A percentile compares a stretch with the other conserved stretches of the same genome.
These are phyloP conservation scores for Davidsoniella eucalypti DNA, from an alignment of 2,329 filamentous ascomycete species.

Conservation along the genomic window DNA sequence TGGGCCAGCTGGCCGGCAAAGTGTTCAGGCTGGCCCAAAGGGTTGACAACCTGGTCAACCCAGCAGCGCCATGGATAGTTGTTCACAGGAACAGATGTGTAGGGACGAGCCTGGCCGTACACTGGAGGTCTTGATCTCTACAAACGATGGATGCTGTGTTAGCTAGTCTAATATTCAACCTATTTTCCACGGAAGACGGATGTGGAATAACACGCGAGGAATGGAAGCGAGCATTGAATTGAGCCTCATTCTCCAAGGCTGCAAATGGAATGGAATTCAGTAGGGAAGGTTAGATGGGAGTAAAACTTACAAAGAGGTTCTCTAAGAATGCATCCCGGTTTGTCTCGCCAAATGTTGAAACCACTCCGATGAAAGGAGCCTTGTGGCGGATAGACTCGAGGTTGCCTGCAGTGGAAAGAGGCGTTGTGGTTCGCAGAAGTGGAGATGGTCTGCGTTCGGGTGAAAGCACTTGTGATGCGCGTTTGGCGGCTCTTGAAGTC, in stretches of 20 bases:
- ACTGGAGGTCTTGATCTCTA: neutral
- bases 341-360: conserved; percentile 9
- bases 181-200: too few relatives aligned
- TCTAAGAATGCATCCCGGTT: conserved; percentile 8
- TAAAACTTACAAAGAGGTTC: conserved; percentile 11
- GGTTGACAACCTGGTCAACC: conserved; percentile 12
- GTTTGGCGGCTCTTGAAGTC: conserved; percentile 5
- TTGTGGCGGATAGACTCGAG: conserved; percentile 9
- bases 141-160: too few relatives aligned
- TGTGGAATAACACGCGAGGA: too few relatives aligned
- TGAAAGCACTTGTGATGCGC: conserved; percentile 4
- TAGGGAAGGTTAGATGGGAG: neutral
- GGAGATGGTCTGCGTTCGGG: conserved; percentile 6
- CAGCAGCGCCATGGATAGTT: conserved; percentile 10
- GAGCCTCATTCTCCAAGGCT: neutral
- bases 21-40: conserved; percentile 10
- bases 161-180: neutral
- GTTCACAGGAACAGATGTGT: conserved; percentile 8
- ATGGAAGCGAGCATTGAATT: neutral
- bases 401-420: neutral
- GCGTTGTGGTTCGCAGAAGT: neutral
- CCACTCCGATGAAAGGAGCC: conserved; percentile 10
- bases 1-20: conserved; percentile 11
- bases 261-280: neutral
- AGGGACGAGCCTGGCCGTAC: conserved; percentile 1